phyloP scores from a whole-genome alignment of 352 stramenopile genomes.

The Peronospora destructor region DNA sequence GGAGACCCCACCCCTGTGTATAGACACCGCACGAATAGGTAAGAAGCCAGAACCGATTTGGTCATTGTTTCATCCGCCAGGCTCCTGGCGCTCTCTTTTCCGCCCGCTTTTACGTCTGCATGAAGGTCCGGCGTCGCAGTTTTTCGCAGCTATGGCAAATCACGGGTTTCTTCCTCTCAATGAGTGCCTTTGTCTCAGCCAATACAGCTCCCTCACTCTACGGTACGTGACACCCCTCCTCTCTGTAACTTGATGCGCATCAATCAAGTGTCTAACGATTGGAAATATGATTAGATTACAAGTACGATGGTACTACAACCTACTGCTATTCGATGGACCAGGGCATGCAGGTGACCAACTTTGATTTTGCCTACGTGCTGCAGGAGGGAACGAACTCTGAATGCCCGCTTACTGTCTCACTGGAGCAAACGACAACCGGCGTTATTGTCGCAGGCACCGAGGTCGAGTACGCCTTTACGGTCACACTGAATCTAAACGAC shows the following conservation, averaged over 20 bases:
- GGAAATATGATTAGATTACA: conserved; percentile 41
- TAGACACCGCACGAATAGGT: conserved; percentile 10
- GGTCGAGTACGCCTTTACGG: conserved; percentile 67
- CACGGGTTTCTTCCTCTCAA: conserved; percentile 19
- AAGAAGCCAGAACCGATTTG: conserved; percentile 27
- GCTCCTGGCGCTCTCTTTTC: conserved; percentile 13
- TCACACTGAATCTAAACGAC: conserved; percentile 61
- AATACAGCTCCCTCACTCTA: conserved; percentile 44
- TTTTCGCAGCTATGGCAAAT: conserved; percentile 18
- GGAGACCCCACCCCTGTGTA: conserved; percentile 9
- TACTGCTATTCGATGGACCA: conserved; percentile 81
- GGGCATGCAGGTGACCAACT: conserved; percentile 57
- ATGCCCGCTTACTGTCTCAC: conserved; percentile 53
- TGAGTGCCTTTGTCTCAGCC: conserved; percentile 15
- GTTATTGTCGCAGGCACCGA: conserved; percentile 25
- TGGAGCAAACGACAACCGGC: conserved; percentile 41
- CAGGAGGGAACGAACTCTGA: conserved; percentile 33
- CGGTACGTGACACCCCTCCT: conserved; percentile 21
- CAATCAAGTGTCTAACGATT: conserved; percentile 2
- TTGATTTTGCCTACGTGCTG: conserved; percentile 67
- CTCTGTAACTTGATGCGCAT: conserved; percentile 6
- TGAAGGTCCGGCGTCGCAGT: conserved; percentile 26
- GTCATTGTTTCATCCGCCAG: conserved; percentile 16
- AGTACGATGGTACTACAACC: conserved; percentile 67
- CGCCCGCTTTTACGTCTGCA: conserved; percentile 9